Evolutionary conservation across 345 rosid species (phyloP).

Genomic region (Syzygium aqueum): DNA sequence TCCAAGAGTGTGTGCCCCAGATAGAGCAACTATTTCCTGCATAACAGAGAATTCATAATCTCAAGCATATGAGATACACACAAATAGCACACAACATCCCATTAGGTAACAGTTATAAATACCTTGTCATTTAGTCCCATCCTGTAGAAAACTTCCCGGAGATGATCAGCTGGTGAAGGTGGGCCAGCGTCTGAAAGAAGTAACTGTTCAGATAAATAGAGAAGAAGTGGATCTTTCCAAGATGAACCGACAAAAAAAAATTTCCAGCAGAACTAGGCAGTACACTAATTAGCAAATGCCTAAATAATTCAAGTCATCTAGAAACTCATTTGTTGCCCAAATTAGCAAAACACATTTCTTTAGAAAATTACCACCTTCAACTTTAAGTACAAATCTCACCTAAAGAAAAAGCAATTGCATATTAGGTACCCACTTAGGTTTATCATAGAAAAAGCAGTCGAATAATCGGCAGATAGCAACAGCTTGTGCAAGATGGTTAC

Average conservation of each 20-base stretch:
- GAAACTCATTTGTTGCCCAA: background rate
- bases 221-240: background rate
- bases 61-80: background rate
- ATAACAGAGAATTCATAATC: background rate
- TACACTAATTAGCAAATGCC: background rate
- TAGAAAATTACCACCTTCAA: background rate
- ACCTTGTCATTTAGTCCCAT: slow-evolving; percentile 96
- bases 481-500: background rate
- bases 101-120: background rate
- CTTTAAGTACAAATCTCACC: background rate
- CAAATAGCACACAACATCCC: background rate
- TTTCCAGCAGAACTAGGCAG: background rate
- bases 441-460: background rate
- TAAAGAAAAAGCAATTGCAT: background rate
- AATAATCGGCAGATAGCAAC: background rate
- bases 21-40: slow-evolving; percentile 91
- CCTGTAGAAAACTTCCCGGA: slow-evolving; percentile 76
- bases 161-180: slow-evolving; percentile 77
- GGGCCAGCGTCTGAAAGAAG: slow-evolving; percentile 72
- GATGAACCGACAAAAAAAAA: background rate
- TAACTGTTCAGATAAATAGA: slow-evolving; percentile 1
- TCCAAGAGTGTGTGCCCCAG: slow-evolving; percentile 96
- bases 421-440: background rate
- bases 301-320: background rate
- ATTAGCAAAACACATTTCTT: background rate